Evolutionary conservation across 1,284 basidiomycete species (phyloP), one percentile per base, ranked within the genome.

Genomic region (Bjerkandera adusta): DNA sequence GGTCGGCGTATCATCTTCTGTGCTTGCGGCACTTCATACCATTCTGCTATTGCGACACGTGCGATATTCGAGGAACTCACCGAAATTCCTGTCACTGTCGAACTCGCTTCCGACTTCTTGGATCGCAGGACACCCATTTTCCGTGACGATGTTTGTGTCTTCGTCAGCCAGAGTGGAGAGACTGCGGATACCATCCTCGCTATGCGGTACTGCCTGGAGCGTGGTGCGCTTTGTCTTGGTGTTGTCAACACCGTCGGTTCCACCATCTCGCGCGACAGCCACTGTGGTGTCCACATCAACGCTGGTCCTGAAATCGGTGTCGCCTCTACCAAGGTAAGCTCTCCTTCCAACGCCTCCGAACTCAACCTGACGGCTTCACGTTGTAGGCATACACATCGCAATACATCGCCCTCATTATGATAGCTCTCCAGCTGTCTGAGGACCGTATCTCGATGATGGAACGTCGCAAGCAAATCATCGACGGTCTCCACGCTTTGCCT

Each of bases 271-370:
- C 90, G 96, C 60, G 95, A 98, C 73, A 96, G 95, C 13, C 97
- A 99, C 76, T 97, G 94, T 59, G 97, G 97, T 89, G 88, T 99
- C 48, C 96, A 99, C 76, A 99, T 99, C 75, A 99, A 99, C 66
- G 96, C 97, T 60, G 96, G 96, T 36, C 96, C 96, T 52, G 96
- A 99, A 75, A 96, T 99, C 54, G 96, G 97, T 80, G 97, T 99
- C 53, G 97, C 97, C 5, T 98, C 95, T n/a, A 99, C 97, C 55
- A 99, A 99, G 85, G 87, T 86, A 42, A 45, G 70, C 41, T 20
- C 5, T 27, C n/a, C 4, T 29, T 29, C 11, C 11, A 32, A 37
- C 42, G 25, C 13, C 22, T 26, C 10, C 6, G 7, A 21, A n/a
- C 4, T 43, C 7, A 11, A 24, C 29, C n/a, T 48, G n/a, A 43